Evolutionary conservation across 768 basidiomycete genomes (phyloP).

Genomic region (Podaxis sp.): DNA sequence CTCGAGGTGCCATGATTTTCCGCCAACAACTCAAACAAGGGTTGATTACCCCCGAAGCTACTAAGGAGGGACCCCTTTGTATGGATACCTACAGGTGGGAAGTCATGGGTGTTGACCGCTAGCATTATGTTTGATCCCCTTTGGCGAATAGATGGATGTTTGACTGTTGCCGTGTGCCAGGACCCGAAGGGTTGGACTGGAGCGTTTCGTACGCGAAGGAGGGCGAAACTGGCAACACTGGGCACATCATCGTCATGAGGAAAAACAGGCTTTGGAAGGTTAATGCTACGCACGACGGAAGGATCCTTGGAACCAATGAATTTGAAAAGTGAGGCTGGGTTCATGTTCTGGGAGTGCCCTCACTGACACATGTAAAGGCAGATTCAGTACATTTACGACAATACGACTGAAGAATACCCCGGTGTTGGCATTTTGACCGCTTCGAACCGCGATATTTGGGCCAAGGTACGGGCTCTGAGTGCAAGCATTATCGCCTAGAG

Average conservation of each 20-base stretch:
- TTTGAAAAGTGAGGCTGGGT: conserved; percentile 52
- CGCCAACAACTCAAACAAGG: conserved; percentile 69
- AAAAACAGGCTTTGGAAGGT: conserved; percentile 87
- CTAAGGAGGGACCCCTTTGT: conserved; percentile 71
- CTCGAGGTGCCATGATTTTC: conserved; percentile 73
- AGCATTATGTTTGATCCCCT: conserved; percentile 4
- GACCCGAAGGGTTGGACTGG: conserved; percentile 74
- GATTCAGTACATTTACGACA: conserved; percentile 68
- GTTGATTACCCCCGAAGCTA: conserved; percentile 58
- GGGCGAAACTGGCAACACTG: conserved; percentile 58
- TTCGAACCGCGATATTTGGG: conserved; percentile 86
- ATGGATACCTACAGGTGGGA: conserved; percentile 84
- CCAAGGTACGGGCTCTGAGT: conserved; percentile 52
- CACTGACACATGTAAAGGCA: conserved; percentile 49
- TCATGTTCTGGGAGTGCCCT: background rate
- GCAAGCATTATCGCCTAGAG: background rate
- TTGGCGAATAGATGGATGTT: conserved; percentile 76
- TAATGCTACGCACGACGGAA: conserved; percentile 52
- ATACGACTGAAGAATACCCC: conserved; percentile 62
- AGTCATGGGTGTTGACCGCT: background rate
- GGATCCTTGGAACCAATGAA: conserved; percentile 63
- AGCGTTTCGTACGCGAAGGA: conserved; percentile 63
- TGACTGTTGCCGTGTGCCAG: conserved; percentile 83
- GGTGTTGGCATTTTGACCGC: conserved; percentile 78
- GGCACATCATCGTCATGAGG: conserved; percentile 84